These are phyloP conservation scores for Penicillium sp. DNA, from an alignment of 2,329 filamentous ascomycete species.

Conservation along the genomic window DNA sequence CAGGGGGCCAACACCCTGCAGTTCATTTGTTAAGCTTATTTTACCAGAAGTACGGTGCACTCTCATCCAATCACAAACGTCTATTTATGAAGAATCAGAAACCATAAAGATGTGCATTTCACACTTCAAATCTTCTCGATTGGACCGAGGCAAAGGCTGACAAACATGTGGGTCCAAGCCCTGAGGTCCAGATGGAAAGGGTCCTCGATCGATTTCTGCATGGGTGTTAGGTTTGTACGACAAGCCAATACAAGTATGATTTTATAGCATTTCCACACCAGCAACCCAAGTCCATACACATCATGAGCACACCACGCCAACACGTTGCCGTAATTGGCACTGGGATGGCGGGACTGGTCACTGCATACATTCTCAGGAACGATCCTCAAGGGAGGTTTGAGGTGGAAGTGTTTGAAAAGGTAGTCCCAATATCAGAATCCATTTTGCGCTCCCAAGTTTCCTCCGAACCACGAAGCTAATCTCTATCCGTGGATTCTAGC, in stretches of 20 bases:
- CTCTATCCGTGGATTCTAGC: conserved; percentile 29
- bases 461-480: neutral
- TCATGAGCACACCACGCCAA: conserved; percentile 3
- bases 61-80: neutral
- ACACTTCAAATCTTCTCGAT: too few species aligned
- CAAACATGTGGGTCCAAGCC: too few species aligned
- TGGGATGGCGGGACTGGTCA: conserved; percentile 53
- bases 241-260: too few species aligned
- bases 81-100: too few species aligned
- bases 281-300: neutral
- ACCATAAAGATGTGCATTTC: too few species aligned
- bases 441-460: neutral
- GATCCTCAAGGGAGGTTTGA: conserved; percentile 44
- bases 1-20: neutral
- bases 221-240: too few species aligned
- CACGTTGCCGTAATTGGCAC: conserved; percentile 50
- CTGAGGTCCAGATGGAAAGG: too few species aligned
- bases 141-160: too few species aligned
- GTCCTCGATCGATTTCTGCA: too few species aligned
- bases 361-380: conserved; percentile 46
- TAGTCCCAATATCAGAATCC: conserved; percentile 19
- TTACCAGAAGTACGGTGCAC: neutral
- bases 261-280: too few species aligned
- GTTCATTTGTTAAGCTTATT: neutral
- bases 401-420: conserved; percentile 50